A percentile compares a stretch with the other conserved stretches of the same genome.
phyloP scores from a whole-genome alignment of 768 basidiomycete species.

The Suillus subluteus region DNA sequence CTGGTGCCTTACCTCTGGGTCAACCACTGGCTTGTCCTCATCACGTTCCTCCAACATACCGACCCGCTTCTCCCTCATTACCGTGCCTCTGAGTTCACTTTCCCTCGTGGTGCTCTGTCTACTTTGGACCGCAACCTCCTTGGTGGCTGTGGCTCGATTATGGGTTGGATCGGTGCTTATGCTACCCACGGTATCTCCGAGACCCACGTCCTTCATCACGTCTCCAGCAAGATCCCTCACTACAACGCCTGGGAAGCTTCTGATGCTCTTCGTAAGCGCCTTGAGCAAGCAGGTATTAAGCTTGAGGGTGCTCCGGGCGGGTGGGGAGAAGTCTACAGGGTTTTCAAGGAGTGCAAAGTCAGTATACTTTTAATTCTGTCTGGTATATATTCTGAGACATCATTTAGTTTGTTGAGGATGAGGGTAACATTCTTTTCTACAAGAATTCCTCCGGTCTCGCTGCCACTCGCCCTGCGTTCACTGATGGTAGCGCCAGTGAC shows the following conservation, averaged over 20 bases:
- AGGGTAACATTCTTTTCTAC: conserved; percentile 89
- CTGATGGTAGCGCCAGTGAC: conserved; percentile 61
- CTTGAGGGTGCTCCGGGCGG: conserved; percentile 76
- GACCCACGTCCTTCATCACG: conserved; percentile 92
- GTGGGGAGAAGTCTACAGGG: conserved; percentile 80
- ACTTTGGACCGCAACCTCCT: conserved; percentile 87
- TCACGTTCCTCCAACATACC: conserved; percentile 98
- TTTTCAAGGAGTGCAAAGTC: conserved; percentile 79
- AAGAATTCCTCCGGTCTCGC: conserved; percentile 86
- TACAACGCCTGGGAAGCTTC: conserved; percentile 95
- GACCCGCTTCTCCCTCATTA: conserved; percentile 95
- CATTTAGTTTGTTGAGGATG: conserved; percentile 86
- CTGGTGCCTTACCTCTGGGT: conserved; percentile 91
- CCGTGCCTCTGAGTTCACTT: conserved; percentile 86
- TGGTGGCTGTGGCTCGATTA: conserved; percentile 75
- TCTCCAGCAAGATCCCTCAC: conserved; percentile 95
- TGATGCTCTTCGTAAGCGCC: conserved; percentile 77
- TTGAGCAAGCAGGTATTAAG: conserved; percentile 58
- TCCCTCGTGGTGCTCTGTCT: conserved; percentile 89
- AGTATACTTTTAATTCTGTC: not conserved
- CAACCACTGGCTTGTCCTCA: conserved; percentile 94
- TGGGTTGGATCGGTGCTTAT: conserved; percentile 84
- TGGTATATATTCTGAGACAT: conserved; percentile 4
- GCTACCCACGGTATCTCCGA: conserved; percentile 93
- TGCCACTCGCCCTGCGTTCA: conserved; percentile 63